Percentiles rank a stretch among this genome's conserved stretches.
Evolutionary conservation across 192 early-diverging fungal species (phyloP).

Genomic region (Backusella australiensis): DNA sequence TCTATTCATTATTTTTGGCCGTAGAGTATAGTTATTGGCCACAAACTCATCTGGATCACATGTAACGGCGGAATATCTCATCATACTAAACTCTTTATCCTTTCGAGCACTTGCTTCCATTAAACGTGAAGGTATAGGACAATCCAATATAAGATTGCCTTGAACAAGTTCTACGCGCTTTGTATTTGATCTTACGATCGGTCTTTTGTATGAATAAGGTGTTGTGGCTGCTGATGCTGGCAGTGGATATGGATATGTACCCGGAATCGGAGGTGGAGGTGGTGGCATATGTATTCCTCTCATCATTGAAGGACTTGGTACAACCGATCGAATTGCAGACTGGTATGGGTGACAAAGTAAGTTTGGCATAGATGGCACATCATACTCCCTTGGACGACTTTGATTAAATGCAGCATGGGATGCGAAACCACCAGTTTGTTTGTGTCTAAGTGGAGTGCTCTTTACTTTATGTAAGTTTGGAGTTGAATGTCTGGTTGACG

Average conservation of each 20-base stretch:
- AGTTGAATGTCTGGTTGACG: neutral
- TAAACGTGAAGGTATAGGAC: conserved; percentile 65
- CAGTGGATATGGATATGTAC: neutral
- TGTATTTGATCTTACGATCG: conserved; percentile 18
- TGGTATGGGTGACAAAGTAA: conserved; percentile 2
- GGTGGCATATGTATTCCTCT: neutral
- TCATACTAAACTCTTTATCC: conserved; percentile 84
- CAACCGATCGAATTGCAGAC: neutral
- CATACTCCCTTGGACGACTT: neutral
- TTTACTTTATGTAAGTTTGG: neutral
- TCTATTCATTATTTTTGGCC: conserved; percentile 53
- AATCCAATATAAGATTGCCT: conserved; percentile 75
- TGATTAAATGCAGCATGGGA: neutral
- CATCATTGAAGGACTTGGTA: neutral
- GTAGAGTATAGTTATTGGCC: conserved; percentile 72
- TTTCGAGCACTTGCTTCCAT: conserved; percentile 49
- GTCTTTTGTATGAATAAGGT: neutral
- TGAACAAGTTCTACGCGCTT: conserved; percentile 61
- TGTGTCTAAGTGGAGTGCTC: neutral
- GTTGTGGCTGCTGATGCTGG: neutral
- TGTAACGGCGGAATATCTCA: conserved; percentile 93
- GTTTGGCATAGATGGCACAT: neutral
- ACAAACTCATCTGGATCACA: conserved; percentile 86
- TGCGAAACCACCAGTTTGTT: neutral
- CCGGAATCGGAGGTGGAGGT: neutral